Percentiles rank a stretch among this genome's conserved stretches.
These are phyloP conservation scores for Microascus cirrosus DNA, from an alignment of 2,329 filamentous ascomycete species.

Conservation along the genomic window DNA sequence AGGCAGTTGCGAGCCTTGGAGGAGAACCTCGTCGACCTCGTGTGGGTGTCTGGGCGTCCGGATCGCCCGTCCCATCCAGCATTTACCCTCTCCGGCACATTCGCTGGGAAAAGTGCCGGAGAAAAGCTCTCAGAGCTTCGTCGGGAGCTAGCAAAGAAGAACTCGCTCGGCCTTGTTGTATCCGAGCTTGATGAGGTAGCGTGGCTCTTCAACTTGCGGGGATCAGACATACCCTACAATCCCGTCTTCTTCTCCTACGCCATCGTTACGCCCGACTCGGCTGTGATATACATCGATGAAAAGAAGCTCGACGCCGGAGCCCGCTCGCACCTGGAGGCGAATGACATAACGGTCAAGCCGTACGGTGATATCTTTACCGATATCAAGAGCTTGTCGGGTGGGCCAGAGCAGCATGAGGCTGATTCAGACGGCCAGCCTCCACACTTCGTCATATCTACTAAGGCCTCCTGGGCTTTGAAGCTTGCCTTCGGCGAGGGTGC, in stretches of 20 bases:
- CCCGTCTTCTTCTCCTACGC: slow-evolving; percentile 98
- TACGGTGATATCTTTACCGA: slow-evolving; percentile 77
- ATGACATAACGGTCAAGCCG: slow-evolving; percentile 63
- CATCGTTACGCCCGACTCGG: slow-evolving; percentile 64
- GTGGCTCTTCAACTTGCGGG: slow-evolving; percentile 96
- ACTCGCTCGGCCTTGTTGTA: slow-evolving; percentile 74
- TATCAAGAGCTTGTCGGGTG: slow-evolving; percentile 49
- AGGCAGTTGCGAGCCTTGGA: slow-evolving; percentile 62
- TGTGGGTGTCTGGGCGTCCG: slow-evolving; percentile 74
- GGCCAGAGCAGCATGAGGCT: slow-evolving; percentile 14
- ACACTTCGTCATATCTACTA: slow-evolving; percentile 80
- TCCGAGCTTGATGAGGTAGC: slow-evolving; percentile 95
- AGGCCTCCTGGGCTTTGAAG: slow-evolving; percentile 86
- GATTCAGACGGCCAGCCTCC: slow-evolving; percentile 21
- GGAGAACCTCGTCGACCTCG: slow-evolving; percentile 77
- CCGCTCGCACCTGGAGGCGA: slow-evolving; percentile 56
- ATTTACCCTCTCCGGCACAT: slow-evolving; percentile 58
- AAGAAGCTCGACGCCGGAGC: slow-evolving; percentile 63
- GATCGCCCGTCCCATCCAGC: slow-evolving; percentile 65
- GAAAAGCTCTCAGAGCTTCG: slow-evolving; percentile 77
- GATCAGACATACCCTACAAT: slow-evolving; percentile 93
- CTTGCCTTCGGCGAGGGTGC: slow-evolving; percentile 76
- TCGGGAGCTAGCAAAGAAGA: slow-evolving; percentile 87
- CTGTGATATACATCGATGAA: slow-evolving; percentile 75
- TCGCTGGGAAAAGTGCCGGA: slow-evolving; percentile 70